A percentile compares a stretch with the other conserved stretches of the same genome.
phyloP scores from a whole-genome alignment of 2,329 filamentous ascomycete genomes.

The Phyllosticta paracitricarpa region DNA sequence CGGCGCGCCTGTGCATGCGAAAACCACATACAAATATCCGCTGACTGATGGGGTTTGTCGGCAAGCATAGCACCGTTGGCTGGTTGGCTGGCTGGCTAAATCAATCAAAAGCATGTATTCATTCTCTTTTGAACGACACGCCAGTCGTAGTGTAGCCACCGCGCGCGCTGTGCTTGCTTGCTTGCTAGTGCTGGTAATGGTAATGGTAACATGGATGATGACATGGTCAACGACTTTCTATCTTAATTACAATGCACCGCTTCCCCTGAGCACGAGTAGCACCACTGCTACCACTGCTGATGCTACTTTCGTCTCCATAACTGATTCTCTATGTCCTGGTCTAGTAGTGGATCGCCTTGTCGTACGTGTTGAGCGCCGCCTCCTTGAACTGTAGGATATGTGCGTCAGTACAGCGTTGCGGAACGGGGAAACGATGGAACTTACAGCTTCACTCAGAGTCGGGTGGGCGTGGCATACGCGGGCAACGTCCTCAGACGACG shows the following conservation, averaged over 20 bases:
- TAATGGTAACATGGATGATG: background rate
- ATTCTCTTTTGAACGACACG: background rate
- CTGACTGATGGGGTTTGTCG: too few species aligned
- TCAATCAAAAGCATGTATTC: background rate
- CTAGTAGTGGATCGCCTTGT: conserved; percentile 89
- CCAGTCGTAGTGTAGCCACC: background rate
- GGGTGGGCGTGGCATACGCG: conserved; percentile 96
- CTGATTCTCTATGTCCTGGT: background rate
- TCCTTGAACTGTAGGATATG: conserved; percentile 64
- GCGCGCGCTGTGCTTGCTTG: background rate
- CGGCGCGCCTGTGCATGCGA: too few species aligned
- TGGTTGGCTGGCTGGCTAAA: too few species aligned
- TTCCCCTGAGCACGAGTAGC: background rate
- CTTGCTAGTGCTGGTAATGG: background rate
- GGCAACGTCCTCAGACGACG: conserved; percentile 61
- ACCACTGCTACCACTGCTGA: background rate
- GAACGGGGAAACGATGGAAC: background rate
- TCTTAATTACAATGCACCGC: background rate
- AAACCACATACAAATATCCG: too few species aligned
- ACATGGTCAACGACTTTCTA: background rate
- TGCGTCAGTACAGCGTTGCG: background rate
- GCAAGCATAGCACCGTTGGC: too few species aligned
- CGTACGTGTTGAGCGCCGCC: conserved; percentile 94
- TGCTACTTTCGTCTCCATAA: background rate
- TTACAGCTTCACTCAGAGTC: conserved; percentile 72